Conservation (phyloP, 305 asterid species). For the Rubia peregrina region DNA sequence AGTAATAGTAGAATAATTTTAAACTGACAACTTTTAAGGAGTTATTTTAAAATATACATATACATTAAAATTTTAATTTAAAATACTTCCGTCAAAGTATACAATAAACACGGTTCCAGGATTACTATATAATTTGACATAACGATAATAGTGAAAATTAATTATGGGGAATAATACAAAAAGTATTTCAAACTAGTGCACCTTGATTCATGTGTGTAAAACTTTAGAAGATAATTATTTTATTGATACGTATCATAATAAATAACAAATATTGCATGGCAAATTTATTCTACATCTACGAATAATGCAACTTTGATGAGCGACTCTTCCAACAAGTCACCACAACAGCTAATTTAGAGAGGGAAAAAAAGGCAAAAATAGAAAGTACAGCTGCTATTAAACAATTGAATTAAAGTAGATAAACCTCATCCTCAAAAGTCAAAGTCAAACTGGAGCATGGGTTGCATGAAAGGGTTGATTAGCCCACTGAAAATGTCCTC, state of each 20-base stretch:
- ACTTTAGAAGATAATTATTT: constrained; percentile 1
- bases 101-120: too few relatives aligned
- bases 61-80: too few relatives aligned
- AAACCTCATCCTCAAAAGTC: constrained; percentile 19
- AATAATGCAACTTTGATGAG: constrained; percentile 15
- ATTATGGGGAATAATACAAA: too few relatives aligned
- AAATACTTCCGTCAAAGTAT: too few relatives aligned
- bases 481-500: constrained; percentile 50
- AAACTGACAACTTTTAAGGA: too few relatives aligned
- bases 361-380: not conserved
- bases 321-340: not conserved
- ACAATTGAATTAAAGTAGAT: not conserved
- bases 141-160: too few relatives aligned
- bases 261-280: constrained; percentile 18
- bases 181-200: too few relatives aligned
- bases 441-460: constrained; percentile 49
- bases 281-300: constrained; percentile 18
- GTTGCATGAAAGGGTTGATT: constrained; percentile 56
- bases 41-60: too few relatives aligned
- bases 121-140: too few relatives aligned
- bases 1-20: too few relatives aligned
- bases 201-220: not conserved
- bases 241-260: constrained; percentile 7
- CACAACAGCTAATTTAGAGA: not conserved
- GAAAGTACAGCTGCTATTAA: not conserved